Conservation (phyloP, 2,329 filamentous ascomycete species). For the Hymenoscyphus infarciens region DNA sequence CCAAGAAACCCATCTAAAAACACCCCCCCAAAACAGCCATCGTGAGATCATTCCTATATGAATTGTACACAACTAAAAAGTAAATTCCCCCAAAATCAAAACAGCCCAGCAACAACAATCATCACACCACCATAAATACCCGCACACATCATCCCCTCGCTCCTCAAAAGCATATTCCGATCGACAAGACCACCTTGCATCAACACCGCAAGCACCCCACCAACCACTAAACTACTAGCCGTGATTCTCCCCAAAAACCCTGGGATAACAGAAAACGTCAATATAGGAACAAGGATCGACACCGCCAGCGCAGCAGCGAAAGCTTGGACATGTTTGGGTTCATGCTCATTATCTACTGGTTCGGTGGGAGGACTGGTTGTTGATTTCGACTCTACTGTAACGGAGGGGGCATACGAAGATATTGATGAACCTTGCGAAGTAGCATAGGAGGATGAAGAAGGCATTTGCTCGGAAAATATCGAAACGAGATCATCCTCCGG, state of each 20-base stretch:
- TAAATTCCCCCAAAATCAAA: neutral
- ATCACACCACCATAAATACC: conserved; percentile 32
- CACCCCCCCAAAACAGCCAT: too few relatives aligned
- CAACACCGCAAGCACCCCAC: conserved; percentile 38
- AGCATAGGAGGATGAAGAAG: neutral
- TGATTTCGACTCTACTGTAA: conserved; percentile 4
- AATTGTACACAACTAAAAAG: too few relatives aligned
- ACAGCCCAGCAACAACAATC: conserved; percentile 27
- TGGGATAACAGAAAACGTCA: conserved; percentile 55
- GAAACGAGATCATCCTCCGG: conserved; percentile 33
- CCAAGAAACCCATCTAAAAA: too few relatives aligned
- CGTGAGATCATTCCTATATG: too few relatives aligned
- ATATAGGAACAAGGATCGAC: conserved; percentile 52
- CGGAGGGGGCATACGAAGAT: conserved; percentile 16
- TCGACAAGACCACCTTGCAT: conserved; percentile 24
- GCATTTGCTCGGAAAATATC: conserved; percentile 21
- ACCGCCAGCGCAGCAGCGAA: conserved; percentile 48
- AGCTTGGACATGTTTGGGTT: conserved; percentile 23
- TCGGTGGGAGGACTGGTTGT: conserved; percentile 7
- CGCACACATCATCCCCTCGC: conserved; percentile 27
- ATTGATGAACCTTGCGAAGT: conserved; percentile 6
- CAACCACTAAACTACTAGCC: conserved; percentile 51
- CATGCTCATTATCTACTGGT: conserved; percentile 24
- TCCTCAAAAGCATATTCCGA: conserved; percentile 14
- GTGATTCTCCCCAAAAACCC: conserved; percentile 55